Evolutionary conservation across 163 green algal genomes (phyloP), one percentile per base, ranked within the genome.

Genomic region (Scenedesmus sp.): DNA sequence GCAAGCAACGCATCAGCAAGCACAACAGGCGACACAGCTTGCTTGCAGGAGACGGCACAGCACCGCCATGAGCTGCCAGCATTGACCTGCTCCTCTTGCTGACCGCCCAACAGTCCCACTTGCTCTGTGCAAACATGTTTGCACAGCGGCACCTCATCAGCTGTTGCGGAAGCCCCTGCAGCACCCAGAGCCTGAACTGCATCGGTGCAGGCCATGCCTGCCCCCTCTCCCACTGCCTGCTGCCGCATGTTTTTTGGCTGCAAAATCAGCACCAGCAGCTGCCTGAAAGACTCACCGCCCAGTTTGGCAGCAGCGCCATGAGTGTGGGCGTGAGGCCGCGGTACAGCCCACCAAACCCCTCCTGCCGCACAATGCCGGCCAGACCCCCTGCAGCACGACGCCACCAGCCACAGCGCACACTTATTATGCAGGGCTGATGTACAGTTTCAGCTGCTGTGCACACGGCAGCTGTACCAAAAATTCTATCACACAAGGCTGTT

Each of bases 301-400:
- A 99, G 92, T 99, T 99, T 44, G 98, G 98, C n/a, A 99, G 95
- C 83, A 99, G 94, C 0, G 98, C 98, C 35, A 99, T 92, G 20
- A 99, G 93, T 3, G 97, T 98, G 26, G 97, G 97, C 0, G 95
- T 96, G 1, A 99, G 93, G 0, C 97, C 97, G 0, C 96, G 90
- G 94, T 99, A 99, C 87, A 99, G 91, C 5, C 97, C 97, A 3
- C 83, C 87, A 40, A 97, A 56, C 15, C 97, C 97, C 85, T 99
- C 97, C 46, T 95, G 86, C 20, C 89, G 85, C 20, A 98, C 90
- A 26, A 99, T 99, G 40, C 91, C 86, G 1, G 87, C 85, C 49
- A 99, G 92, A 20, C 96, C 97, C 3, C 95, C 96, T 92, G 70
- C 89, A 84, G 65, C 26, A 76, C 65, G 40, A 30, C 65, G 40